Percentiles rank a stretch among this genome's conserved stretches.
phyloP scores from a whole-genome alignment of 805 yeast genomes.

The Sugiyamaella boreocaroliniensis region DNA sequence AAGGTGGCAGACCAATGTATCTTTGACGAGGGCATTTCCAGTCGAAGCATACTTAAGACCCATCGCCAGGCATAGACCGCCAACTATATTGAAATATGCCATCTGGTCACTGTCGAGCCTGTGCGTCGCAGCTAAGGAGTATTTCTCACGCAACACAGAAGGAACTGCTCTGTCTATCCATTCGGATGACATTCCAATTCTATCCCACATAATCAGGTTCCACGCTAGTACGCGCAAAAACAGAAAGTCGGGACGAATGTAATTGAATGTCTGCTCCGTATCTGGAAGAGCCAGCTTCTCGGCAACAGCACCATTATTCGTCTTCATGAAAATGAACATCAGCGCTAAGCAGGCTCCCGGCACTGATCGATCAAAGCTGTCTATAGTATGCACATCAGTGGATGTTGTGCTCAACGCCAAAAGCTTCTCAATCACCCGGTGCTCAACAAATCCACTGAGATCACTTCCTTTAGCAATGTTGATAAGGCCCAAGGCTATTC shows the following conservation, averaged over 20 bases:
- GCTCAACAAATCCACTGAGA: constrained; percentile 48
- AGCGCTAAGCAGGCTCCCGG: constrained; percentile 73
- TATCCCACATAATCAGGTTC: constrained; percentile 67
- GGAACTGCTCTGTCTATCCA: constrained; percentile 65
- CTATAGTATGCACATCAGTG: constrained; percentile 56
- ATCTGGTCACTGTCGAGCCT: constrained; percentile 53
- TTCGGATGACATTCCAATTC: constrained; percentile 39
- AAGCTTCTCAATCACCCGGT: constrained; percentile 55
- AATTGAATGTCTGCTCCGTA: constrained; percentile 53
- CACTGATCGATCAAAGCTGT: constrained; percentile 54
- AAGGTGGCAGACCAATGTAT: constrained; percentile 47
- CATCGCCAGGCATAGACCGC: constrained; percentile 69
- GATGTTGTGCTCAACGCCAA: constrained; percentile 45
- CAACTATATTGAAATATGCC: constrained; percentile 55
- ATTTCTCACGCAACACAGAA: constrained; percentile 31
- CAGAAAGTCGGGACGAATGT: constrained; percentile 72
- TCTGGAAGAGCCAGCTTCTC: constrained; percentile 53
- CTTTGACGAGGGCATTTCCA: constrained; percentile 46
- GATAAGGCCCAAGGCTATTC: constrained; percentile 77
- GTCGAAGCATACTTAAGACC: constrained; percentile 75
- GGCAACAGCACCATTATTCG: constrained; percentile 56
- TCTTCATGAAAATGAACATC: constrained; percentile 63
- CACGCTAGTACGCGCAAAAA: constrained; percentile 57
- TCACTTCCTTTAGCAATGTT: constrained; percentile 72
- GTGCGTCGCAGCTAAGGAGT: constrained; percentile 25